A percentile compares a stretch with the other conserved stretches of the same genome.
phyloP scores from a whole-genome alignment of 768 basidiomycete species.

The Phanerodontia chrysosporium region DNA sequence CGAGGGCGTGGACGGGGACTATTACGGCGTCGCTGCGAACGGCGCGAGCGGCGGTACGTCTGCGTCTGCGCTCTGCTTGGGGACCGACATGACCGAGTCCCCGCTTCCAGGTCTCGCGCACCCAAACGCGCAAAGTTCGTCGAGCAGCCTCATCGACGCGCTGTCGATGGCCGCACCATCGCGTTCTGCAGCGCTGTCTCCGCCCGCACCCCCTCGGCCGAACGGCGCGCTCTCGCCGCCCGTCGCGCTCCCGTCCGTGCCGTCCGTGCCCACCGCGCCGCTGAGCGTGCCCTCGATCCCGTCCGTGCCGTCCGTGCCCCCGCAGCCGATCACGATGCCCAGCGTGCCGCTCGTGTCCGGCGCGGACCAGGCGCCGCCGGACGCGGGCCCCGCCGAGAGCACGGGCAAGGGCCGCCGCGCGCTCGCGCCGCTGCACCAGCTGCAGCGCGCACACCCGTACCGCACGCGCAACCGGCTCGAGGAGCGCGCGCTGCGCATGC shows the following conservation, averaged over 20 bases:
- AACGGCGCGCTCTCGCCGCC: neutral
- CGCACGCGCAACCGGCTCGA: slow-evolving; percentile 52
- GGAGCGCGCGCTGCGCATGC: slow-evolving; percentile 53
- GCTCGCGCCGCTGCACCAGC: slow-evolving; percentile 54
- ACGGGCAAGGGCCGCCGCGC: slow-evolving; percentile 27
- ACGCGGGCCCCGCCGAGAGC: neutral
- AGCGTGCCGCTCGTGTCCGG: neutral
- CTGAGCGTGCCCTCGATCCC: neutral
- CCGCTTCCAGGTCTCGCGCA: neutral
- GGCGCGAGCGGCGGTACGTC: neutral
- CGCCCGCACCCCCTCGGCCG: neutral
- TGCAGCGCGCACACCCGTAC: slow-evolving; percentile 53
- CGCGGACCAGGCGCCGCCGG: neutral
- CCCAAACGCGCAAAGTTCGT: neutral
- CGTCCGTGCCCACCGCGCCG: neutral
- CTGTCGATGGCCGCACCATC: neutral
- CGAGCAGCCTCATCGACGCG: neutral
- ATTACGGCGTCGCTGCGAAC: neutral
- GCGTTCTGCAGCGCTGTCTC: neutral
- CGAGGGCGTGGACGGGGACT: neutral
- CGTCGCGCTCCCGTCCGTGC: neutral
- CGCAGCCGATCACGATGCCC: neutral
- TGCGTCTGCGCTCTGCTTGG: neutral
- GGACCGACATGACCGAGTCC: neutral
- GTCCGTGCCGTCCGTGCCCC: neutral